Evolutionary conservation across 2,329 filamentous ascomycete genomes (phyloP).

Genomic region (Trichophaea hybrida): DNA sequence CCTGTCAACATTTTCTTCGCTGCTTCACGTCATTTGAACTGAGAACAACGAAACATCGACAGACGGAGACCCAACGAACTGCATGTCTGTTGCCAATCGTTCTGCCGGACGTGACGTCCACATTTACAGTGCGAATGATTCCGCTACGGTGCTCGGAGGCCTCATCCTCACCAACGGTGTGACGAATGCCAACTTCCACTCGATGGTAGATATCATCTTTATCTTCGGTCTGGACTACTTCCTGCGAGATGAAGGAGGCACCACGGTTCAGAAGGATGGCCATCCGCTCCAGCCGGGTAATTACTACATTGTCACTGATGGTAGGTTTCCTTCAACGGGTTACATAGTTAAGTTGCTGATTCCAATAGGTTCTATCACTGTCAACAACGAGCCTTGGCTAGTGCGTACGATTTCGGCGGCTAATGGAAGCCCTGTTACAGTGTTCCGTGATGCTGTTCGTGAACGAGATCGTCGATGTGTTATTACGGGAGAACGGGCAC

Average conservation of each 20-base stretch:
- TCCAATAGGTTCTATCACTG: slow-evolving; percentile 10
- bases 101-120: too few relatives aligned
- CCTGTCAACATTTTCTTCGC: too few relatives aligned
- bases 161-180: slow-evolving; percentile 23
- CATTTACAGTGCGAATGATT: too few relatives aligned
- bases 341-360: slow-evolving; percentile 4
- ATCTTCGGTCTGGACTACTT: slow-evolving; percentile 8
- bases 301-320: slow-evolving; percentile 17
- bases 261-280: background rate
- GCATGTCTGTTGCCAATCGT: too few relatives aligned
- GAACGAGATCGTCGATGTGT: slow-evolving; percentile 21
- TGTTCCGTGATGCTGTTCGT: too few relatives aligned
- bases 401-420: slow-evolving; percentile 14
- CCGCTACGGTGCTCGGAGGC: too few relatives aligned
- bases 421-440: slow-evolving; percentile 5
- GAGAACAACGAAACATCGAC: too few relatives aligned
- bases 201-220: slow-evolving; percentile 26
- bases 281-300: too few relatives aligned
- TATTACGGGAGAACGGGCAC: slow-evolving; percentile 9
- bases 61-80: too few relatives aligned
- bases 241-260: slow-evolving; percentile 7
- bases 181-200: slow-evolving; percentile 26
- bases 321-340: slow-evolving; percentile 9
- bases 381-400: slow-evolving; percentile 16
- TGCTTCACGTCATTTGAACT: too few relatives aligned